A percentile compares a stretch with the other conserved stretches of the same genome.
phyloP scores from a whole-genome alignment of 495 filamentous ascomycete species.

The Aspergillus leporis region DNA sequence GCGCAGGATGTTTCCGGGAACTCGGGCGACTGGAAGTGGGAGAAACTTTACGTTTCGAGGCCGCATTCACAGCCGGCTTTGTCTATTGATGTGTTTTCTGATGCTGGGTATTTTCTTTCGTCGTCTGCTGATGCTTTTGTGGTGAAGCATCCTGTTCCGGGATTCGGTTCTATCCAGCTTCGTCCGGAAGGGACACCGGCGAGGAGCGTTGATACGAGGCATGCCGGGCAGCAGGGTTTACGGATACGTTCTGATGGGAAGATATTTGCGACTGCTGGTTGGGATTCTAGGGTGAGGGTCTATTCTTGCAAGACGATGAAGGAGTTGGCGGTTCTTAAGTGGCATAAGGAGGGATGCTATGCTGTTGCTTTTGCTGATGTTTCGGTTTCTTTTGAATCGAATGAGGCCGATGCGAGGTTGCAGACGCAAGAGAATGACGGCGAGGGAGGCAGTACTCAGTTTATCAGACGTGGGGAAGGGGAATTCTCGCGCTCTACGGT shows the following conservation, averaged over 20 bases:
- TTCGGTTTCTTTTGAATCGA: background rate
- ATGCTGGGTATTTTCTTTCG: conserved; percentile 66
- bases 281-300: conserved; percentile 79
- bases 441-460: conserved; percentile 7
- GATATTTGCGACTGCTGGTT: conserved; percentile 89
- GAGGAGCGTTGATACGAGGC: conserved; percentile 71
- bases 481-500: conserved; percentile 46
- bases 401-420: background rate
- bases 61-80: conserved; percentile 83
- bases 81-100: conserved; percentile 66
- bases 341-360: conserved; percentile 91
- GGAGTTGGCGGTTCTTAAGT: conserved; percentile 92
- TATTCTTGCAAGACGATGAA: conserved; percentile 80
- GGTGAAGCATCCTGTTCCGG: conserved; percentile 61
- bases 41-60: conserved; percentile 62
- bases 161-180: conserved; percentile 3
- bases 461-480: conserved; percentile 3
- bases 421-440: background rate
- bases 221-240: conserved; percentile 85
- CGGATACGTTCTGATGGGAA: conserved; percentile 75
- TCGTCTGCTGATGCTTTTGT: conserved; percentile 78
- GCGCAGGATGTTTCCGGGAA: conserved; percentile 13
- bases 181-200: conserved; percentile 43
- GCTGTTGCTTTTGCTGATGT: conserved; percentile 71
- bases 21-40: conserved; percentile 51